Evolutionary conservation across 2,329 filamentous ascomycete species (phyloP).

Genomic region (Chaetomiaceae sp.): DNA sequence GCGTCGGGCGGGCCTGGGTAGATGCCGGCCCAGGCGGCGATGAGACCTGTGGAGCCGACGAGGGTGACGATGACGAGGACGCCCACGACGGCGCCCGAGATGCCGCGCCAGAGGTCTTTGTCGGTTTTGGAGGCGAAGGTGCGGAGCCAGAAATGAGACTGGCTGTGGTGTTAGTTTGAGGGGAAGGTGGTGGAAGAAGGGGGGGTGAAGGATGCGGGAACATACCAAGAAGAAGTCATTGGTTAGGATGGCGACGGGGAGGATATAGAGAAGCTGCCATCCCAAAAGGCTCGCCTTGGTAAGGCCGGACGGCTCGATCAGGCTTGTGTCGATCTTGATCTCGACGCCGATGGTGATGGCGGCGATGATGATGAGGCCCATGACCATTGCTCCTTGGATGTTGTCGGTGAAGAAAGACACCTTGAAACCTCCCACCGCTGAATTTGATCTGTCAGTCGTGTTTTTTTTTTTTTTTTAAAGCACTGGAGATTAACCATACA

Average conservation of each 20-base stretch:
- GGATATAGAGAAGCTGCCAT: conserved; percentile 82
- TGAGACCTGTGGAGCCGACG: conserved; percentile 67
- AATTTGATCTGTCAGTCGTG: neutral
- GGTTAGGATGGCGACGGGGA: conserved; percentile 74
- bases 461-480: neutral
- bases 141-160: conserved; percentile 75
- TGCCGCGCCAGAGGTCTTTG: conserved; percentile 70
- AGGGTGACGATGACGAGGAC: conserved; percentile 68
- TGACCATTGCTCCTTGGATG: conserved; percentile 73
- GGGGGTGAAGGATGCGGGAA: neutral
- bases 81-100: conserved; percentile 60
- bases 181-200: neutral
- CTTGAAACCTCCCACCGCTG: conserved; percentile 74
- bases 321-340: conserved; percentile 64
- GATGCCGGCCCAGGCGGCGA: conserved; percentile 74
- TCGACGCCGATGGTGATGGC: conserved; percentile 73
- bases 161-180: neutral
- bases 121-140: conserved; percentile 78
- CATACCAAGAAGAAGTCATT: conserved; percentile 74
- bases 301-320: conserved; percentile 65
- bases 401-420: conserved; percentile 83
- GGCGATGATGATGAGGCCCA: conserved; percentile 69
- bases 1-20: conserved; percentile 51
- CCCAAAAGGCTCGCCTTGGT: conserved; percentile 67
- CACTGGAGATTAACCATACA: conserved; percentile 44